Evolutionary conservation across 306 rosid species (phyloP), one percentile per base, ranked within the genome.

Genomic region (Cucurbita pepo): DNA sequence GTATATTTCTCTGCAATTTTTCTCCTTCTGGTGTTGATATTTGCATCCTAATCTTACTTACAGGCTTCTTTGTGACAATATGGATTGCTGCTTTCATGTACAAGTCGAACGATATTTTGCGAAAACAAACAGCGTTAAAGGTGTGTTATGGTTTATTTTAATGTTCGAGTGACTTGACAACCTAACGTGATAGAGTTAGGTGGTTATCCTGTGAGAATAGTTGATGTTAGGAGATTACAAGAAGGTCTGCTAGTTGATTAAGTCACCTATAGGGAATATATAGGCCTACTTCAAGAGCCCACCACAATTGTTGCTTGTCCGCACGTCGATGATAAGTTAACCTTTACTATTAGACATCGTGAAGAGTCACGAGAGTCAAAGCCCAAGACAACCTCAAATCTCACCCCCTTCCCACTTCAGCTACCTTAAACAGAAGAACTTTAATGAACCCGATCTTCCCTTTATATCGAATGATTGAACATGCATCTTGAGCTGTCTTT

Each of bases 51-150:
- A 47, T 72, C 50, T 69, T 74, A 25, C 81, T 69, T 74, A 25
- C 81, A 84, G 88, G 88, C 41, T 84, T 84, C 81, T 84, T 84
- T 64, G 81, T 84, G 65, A 84, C 97, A 10, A 86, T 91, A 75
- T 94, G 99, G 97, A 89, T 91, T 77, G 91, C 95, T 45, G 96
- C 88, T 36, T 85, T 94, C 43, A 90, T 94, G 88, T 94, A 87
- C 78, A 94, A 94, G 86, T 94, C 99, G 0, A 94, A 94, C 79
- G 99, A 94, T 78, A 87, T 94, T 47, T 81, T 94, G 51, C 79
- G 89, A 76, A 94, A 87, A 74, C 97, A 94, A 82, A 91, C 97
- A 57, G 95, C 97, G 48, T 77, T 91, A 71, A 91, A 88, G 92
- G 97, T 91, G 44, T 50, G 71, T 75, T 34, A 50, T 30, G 19